phyloP scores from a whole-genome alignment of 805 yeast species.

The Saturnispora ahearnii region DNA sequence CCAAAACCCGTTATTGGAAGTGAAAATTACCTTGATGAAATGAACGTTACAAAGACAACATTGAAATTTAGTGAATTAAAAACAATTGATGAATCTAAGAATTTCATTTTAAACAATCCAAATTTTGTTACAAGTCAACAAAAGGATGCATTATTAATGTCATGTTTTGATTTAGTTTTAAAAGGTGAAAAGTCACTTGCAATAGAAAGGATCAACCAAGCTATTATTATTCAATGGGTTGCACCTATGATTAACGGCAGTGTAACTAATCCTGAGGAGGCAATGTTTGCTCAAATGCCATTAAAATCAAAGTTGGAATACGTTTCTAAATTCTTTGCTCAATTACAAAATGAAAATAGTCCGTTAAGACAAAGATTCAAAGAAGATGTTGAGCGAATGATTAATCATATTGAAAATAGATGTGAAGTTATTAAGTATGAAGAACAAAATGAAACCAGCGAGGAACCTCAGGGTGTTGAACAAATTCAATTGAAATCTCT shows the following conservation, averaged over 20 bases:
- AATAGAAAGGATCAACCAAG: constrained; percentile 1
- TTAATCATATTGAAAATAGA: constrained; percentile 64
- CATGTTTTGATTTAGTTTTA: constrained; percentile 77
- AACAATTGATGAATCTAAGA: constrained; percentile 37
- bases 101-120: constrained; percentile 48
- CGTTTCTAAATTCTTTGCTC: constrained; percentile 43
- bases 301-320: constrained; percentile 10
- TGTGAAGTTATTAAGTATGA: constrained; percentile 59
- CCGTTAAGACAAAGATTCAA: constrained; percentile 65
- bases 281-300: constrained; percentile 12
- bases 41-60: constrained; percentile 55
- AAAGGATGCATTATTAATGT: constrained; percentile 88
- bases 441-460: constrained; percentile 30
- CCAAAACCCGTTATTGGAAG: constrained; percentile 23
- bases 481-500: constrained; percentile 81
- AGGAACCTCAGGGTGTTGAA: constrained; percentile 53
- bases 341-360: constrained; percentile 41
- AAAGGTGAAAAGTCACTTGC: constrained; percentile 48
- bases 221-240: constrained; percentile 8
- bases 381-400: constrained; percentile 67
- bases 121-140: constrained; percentile 72
- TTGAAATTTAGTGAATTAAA: constrained; percentile 53
- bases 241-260: constrained; percentile 8
- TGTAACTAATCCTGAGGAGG: constrained; percentile 2
- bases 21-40: constrained; percentile 33